Evolutionary conservation across 1,139 yeast genomes (phyloP), one percentile per base, ranked within the genome.

Genomic region (Hyphopichia buzzinii): DNA sequence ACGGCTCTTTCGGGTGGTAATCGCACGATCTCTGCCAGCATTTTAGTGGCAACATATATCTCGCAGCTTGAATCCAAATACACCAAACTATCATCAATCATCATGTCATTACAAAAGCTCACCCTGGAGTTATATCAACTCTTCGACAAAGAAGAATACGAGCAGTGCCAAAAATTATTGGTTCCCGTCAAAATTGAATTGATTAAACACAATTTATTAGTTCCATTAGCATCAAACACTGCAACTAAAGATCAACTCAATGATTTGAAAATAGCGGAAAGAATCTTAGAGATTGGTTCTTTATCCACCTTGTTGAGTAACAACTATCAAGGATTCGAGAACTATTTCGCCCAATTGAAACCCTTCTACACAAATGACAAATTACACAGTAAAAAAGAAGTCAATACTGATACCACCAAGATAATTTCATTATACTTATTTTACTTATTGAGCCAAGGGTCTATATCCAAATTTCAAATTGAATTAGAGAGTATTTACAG

Each of bases 201-300:
- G 49, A 82, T 94, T 49, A 82, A 85, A 54, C 81, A 83, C 49
- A 79, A 84, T 43, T 65, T 92, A 33, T 74, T 92, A 43, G 79
- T 89, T 29, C 97, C 97, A n/a, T 61, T 75, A 33, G 45, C 65
- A 3, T 39, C 60, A 32, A 63, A 61, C 39, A 58, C 72, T 21
- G 52, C 58, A 39, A 61, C 61, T 46, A 60, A 49, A 49, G 77
- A 65, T 55, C 67, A 59, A 57, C 57, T 80, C 35, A 77, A 77
- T 42, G 97, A 90, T 62, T 72, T 88, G 44, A 72, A 76, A 44
- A 85, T 89, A 33, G 81, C 95, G 8, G 81, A 94, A 51, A 77
- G 84, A 36, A 84, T 90, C 35, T 68, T 92, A 36, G 97, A 90
- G 59, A 80, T 89, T 43, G 97, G 96, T 11, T 94, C 95, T 0